Conservation (phyloP, 257 asterid species). For the Solanum peruvianum region DNA sequence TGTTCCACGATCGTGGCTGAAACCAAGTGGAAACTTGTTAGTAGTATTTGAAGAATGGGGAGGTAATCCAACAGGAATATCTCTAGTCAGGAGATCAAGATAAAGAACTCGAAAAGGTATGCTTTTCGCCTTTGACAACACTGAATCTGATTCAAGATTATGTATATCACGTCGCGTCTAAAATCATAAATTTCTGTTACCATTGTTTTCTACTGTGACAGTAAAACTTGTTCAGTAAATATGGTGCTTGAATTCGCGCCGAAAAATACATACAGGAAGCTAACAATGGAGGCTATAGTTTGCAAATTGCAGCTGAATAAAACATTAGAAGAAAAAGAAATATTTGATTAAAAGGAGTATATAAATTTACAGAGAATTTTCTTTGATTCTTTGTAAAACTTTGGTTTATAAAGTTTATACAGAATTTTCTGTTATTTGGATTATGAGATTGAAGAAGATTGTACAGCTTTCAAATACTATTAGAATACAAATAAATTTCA, state of each 20-base stretch:
- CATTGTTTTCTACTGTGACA: neutral
- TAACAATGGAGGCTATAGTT: neutral
- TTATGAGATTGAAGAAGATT: neutral
- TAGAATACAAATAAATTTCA: neutral
- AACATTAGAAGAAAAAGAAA: neutral
- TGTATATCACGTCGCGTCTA: neutral
- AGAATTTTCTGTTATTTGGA: neutral
- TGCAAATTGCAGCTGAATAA: neutral
- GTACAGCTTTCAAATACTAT: neutral
- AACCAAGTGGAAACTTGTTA: constrained; percentile 50
- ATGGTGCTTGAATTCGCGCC: neutral
- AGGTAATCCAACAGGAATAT: constrained; percentile 55
- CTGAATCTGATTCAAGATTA: neutral
- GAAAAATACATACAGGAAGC: neutral
- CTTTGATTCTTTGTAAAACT: neutral
- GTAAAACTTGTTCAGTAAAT: neutral
- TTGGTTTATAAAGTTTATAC: neutral
- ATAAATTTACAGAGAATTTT: neutral
- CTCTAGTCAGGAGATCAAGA: constrained; percentile 37
- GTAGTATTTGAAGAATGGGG: constrained; percentile 86
- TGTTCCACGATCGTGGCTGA: constrained; percentile 77
- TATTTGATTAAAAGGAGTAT: neutral
- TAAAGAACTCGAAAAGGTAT: neutral
- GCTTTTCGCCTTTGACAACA: neutral
- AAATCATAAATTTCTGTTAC: neutral